phyloP scores from a whole-genome alignment of 495 filamentous ascomycete genomes.

The Neurospora tetraspora region DNA sequence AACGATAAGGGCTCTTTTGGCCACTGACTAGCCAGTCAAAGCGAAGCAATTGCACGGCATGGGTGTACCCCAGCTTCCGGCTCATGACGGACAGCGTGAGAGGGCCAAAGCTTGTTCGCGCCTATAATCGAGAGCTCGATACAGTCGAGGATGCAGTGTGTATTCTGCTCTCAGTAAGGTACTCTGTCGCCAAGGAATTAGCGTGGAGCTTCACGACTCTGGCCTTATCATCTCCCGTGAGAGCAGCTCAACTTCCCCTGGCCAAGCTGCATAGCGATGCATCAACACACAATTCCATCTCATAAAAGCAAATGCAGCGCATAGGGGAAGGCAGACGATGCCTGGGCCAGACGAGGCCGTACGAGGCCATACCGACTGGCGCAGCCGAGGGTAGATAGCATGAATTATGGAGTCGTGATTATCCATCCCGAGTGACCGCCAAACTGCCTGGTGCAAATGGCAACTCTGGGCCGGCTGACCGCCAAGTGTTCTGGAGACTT shows the following conservation, averaged over 20 bases:
- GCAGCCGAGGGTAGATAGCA: not conserved
- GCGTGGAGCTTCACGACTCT: not conserved
- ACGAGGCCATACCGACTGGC: not conserved
- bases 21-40: conserved; percentile 6
- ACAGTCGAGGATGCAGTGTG: not conserved
- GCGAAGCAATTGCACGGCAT: conserved; percentile 9
- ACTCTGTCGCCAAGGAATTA: not conserved
- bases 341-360: not conserved
- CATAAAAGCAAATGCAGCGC: not conserved
- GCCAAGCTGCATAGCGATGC: not conserved
- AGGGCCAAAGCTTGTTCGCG: conserved; percentile 18
- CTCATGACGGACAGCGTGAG: conserved; percentile 13
- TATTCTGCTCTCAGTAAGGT: not conserved
- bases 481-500: not conserved
- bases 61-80: conserved; percentile 10
- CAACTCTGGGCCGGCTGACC: not conserved
- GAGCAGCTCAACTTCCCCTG: not conserved
- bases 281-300: not conserved
- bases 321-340: not conserved
- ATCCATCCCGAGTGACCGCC: not conserved
- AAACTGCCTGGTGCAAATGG: not conserved
- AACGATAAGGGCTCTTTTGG: not conserved
- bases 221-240: not conserved
- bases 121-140: conserved; percentile 2
- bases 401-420: not conserved